Evolutionary conservation across 169 alveolate species (phyloP).

Genomic region (Plasmodium chabaudi): DNA sequence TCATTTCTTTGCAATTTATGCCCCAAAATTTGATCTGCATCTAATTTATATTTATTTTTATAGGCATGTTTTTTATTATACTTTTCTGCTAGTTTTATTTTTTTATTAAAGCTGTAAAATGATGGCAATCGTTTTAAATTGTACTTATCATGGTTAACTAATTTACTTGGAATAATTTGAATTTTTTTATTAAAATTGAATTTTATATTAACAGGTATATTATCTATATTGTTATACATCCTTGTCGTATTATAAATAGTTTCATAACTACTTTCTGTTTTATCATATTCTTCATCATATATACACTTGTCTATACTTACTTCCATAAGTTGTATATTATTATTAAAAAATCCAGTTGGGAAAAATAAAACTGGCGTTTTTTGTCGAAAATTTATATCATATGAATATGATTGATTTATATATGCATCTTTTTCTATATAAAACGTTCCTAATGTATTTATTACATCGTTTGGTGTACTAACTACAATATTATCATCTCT

Average conservation of each 20-base stretch:
- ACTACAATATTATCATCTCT: slow-evolving; percentile 8
- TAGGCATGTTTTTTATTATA: slow-evolving; percentile 22
- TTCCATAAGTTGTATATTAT: slow-evolving; percentile 52
- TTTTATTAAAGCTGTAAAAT: background rate
- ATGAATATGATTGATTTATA: slow-evolving; percentile 28
- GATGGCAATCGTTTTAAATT: slow-evolving; percentile 11
- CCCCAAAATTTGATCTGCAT: slow-evolving; percentile 1
- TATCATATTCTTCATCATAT: slow-evolving; percentile 15
- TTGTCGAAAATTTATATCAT: slow-evolving; percentile 19
- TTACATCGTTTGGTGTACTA: slow-evolving; percentile 33
- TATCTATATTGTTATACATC: background rate
- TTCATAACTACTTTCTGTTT: background rate
- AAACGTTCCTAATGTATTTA: slow-evolving; percentile 48
- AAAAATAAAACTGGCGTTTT: slow-evolving; percentile 58
- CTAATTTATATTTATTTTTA: slow-evolving; percentile 14
- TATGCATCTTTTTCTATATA: slow-evolving; percentile 35
- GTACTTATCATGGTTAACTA: slow-evolving; percentile 4
- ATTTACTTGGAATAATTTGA: slow-evolving; percentile 22
- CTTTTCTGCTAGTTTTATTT: slow-evolving; percentile 32
- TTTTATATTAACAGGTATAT: slow-evolving; percentile 19
- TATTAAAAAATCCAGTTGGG: slow-evolving; percentile 59
- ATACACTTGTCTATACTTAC: slow-evolving; percentile 12
- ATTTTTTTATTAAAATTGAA: slow-evolving; percentile 23
- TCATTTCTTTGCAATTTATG: slow-evolving; percentile 13
- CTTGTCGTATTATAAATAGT: background rate